Conservation (phyloP, 208 protist genomes). For the Herpetomonas samuelpessoai region DNA sequence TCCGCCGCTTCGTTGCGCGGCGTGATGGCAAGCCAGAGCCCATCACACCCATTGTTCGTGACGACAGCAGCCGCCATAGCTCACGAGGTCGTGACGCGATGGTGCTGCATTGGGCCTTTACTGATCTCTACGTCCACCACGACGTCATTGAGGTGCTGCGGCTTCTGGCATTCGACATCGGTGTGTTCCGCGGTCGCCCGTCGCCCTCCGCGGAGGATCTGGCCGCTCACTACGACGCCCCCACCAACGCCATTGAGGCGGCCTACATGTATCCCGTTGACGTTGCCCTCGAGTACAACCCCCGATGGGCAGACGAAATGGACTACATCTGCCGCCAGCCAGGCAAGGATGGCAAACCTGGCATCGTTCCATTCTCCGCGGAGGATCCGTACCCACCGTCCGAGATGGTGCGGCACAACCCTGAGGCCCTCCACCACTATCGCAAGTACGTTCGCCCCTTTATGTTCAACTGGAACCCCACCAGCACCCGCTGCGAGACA, state of each 20-base stretch:
- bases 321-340: slow-evolving; percentile 7
- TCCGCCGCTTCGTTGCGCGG: neutral
- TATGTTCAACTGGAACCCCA: slow-evolving; percentile 20
- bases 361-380: slow-evolving; percentile 1
- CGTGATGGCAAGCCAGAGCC: neutral
- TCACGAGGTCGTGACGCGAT: neutral
- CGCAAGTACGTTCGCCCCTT: slow-evolving; percentile 12
- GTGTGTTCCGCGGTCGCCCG: slow-evolving; percentile 15
- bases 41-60: neutral
- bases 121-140: slow-evolving; percentile 16
- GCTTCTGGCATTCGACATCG: slow-evolving; percentile 21
- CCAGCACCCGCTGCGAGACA: slow-evolving; percentile 12
- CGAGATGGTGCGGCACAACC: slow-evolving; percentile 1
- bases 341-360: neutral
- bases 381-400: slow-evolving; percentile 19
- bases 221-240: neutral
- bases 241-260: slow-evolving; percentile 4
- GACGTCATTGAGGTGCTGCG: slow-evolving; percentile 20
- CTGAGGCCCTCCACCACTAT: slow-evolving; percentile 8
- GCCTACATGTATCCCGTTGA: slow-evolving; percentile 17
- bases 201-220: slow-evolving; percentile 3
- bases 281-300: slow-evolving; percentile 17
- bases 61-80: neutral
- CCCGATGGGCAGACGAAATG: slow-evolving; percentile 11
- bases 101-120: slow-evolving; percentile 20